Base-by-base conservation (phyloP, 1,139 yeast genomes). In the Debaryomyces sp. region DNA sequence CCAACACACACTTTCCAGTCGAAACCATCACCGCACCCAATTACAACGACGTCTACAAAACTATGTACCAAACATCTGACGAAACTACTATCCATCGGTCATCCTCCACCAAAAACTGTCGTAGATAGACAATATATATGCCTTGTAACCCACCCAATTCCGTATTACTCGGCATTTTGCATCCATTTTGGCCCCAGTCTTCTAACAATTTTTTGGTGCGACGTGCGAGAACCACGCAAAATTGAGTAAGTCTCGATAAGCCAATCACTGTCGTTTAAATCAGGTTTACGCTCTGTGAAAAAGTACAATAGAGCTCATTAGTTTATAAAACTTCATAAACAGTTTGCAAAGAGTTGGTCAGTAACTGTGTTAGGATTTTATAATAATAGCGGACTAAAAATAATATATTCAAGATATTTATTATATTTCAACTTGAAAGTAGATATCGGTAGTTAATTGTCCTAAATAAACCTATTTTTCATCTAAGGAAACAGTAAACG, bases 11-110 rank as follows among this genome's bases (percentile, higher is more conserved):
- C 8, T 58, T 52, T 38, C 63, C 64, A 0, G 61, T 57, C 3
- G 29, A 52, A 3, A 61, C 66, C 5, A 35, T 48, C 9, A 49
- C 54, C 22, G 59, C 56, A 13, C 55, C 62, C 2, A 48, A 53
- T 21, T 51, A 53, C 30, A 15, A 47, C 6, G 50, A 50, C 17
- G 48, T 57, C 24, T 62, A 62, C 47, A 47, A 61, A 7, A 35
- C 51, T 4, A 44, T 59, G 27, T 62, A 61, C 42, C 34, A 51
- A 21, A 48, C 49, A 12, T 45, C 44, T 6, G 45, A 42, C 8
- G 65, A 62, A 46, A 53, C 55, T 1, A 49, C 55, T 1, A 27
- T 51, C 15, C 35, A 17, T 6, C 6, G 35, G 12, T 32, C 18
- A 1, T 32, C 18, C 10, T 8, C 17, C n/a, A 32, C 35, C 12